Base-by-base conservation (phyloP, 768 basidiomycete species). In the Filobasidium floriforme region DNA sequence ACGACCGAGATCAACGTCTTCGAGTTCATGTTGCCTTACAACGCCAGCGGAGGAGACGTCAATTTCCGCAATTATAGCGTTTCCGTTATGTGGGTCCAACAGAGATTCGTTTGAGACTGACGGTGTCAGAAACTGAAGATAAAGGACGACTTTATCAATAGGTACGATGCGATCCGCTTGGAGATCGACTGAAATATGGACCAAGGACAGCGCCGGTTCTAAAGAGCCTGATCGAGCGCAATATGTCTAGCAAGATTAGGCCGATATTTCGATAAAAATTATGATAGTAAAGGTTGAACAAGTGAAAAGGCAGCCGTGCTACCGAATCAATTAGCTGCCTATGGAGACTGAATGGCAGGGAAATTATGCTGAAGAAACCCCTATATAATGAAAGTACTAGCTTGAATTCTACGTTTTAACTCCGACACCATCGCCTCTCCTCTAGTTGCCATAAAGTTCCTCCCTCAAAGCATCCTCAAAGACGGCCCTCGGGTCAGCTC, bases 401-500 rank as follows among this genome's bases (percentile, higher is more conserved):
- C 32, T 9, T 37, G n/a, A n/a, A n/a, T 9, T 37, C 32, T 37
- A 37, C 32, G 32, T 37, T 37, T 37, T 9, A 37, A 3, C 32
- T 37, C n/a, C n/a, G n/a, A 37, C 9, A 3, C 4, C 32, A 37
- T 37, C 32, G 32, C 32, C 32, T 37, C 32, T 3, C 12, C 46
- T 49, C 46, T 49, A 49, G 3, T 37, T 37, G 32, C 59, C 60
- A 44, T 61, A 61, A 18, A 66, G 51, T 6, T 51, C 44, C 7
- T 26, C 51, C 28, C 60, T 44, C 29, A 66, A 28, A 14, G 51
- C 60, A 24, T 62, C 46, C 40, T 66, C 65, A 32, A 66, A 66
- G n/a, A 40, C 60, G 4, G 59, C 22, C 22, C 59, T 19, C 22
- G 59, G 60, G 46, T 67, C 63, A 49, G 63, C 62, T 37, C 73